A percentile compares a stretch with the other conserved stretches of the same genome.
These are phyloP conservation scores for Canavalia ensiformis DNA, from an alignment of 306 rosid genomes.

Conservation along the genomic window DNA sequence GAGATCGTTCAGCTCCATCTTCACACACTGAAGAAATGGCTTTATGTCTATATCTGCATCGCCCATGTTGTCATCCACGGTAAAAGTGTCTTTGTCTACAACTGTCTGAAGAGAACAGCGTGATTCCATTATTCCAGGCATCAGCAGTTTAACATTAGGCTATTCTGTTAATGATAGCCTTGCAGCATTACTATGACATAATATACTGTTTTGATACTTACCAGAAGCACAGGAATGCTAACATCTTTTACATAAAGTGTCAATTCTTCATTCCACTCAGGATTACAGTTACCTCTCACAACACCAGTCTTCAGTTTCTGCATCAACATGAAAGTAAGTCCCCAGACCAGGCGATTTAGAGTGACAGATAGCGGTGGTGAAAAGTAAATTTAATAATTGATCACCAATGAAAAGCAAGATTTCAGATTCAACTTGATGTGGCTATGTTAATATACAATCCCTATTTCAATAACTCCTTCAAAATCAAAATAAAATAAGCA, in stretches of 20 bases:
- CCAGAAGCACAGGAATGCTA: slow-evolving; percentile 61
- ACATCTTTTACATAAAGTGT: slow-evolving; percentile 64
- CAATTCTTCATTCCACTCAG: slow-evolving; percentile 86
- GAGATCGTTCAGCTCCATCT: slow-evolving; percentile 57
- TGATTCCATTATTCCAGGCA: background rate
- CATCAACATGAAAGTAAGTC: background rate
- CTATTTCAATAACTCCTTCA: background rate
- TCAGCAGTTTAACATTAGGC: slow-evolving; percentile 34
- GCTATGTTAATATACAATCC: background rate
- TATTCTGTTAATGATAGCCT: background rate
- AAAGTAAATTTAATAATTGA: background rate
- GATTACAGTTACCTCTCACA: slow-evolving; percentile 65
- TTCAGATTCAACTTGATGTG: slow-evolving; percentile 1
- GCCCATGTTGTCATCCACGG: slow-evolving; percentile 79
- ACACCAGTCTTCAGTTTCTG: slow-evolving; percentile 75
- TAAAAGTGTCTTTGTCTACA: slow-evolving; percentile 75
- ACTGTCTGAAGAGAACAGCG: slow-evolving; percentile 57
- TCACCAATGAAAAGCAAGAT: background rate
- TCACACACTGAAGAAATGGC: slow-evolving; percentile 74
- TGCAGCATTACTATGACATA: background rate
- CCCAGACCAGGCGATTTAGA: background rate
- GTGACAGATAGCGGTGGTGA: background rate
- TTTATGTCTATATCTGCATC: slow-evolving; percentile 74
- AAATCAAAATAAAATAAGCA: background rate
- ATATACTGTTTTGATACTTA: slow-evolving; percentile 42